Evolutionary conservation across 306 rosid species (phyloP).

Genomic region (Biancaea sappan): DNA sequence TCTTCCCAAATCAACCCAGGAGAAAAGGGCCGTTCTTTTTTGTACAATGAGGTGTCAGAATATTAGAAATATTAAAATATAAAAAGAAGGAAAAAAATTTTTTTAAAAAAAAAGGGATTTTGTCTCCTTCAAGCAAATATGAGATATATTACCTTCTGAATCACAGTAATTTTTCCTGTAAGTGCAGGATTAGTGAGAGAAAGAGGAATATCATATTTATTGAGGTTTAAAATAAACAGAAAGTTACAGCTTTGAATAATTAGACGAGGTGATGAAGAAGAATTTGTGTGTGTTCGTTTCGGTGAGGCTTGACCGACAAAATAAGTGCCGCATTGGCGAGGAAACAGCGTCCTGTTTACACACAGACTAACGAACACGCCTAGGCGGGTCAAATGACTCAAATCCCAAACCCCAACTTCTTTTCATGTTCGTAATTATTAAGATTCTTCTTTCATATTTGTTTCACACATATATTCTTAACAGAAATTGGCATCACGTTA

Average conservation of each 20-base stretch:
- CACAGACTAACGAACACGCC: background rate
- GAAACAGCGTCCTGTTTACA: background rate
- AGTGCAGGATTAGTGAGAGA: background rate
- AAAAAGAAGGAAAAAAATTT: background rate
- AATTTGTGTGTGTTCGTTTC: background rate
- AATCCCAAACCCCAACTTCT: too few species aligned
- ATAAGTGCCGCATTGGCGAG: slow-evolving; percentile 28
- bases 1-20: background rate
- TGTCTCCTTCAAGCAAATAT: background rate
- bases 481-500: too few species aligned
- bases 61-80: background rate
- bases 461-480: too few species aligned
- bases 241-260: background rate
- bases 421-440: background rate
- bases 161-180: background rate
- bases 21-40: background rate
- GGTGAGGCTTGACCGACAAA: background rate
- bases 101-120: background rate
- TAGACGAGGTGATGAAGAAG: background rate
- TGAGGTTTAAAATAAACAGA: background rate
- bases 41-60: background rate
- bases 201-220: background rate
- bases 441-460: background rate
- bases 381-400: background rate
- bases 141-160: background rate